A percentile compares a stretch with the other conserved stretches of the same genome.
Evolutionary conservation across 176 grass and related monocot species (phyloP).

Genomic region (Elymus sibiricus): DNA sequence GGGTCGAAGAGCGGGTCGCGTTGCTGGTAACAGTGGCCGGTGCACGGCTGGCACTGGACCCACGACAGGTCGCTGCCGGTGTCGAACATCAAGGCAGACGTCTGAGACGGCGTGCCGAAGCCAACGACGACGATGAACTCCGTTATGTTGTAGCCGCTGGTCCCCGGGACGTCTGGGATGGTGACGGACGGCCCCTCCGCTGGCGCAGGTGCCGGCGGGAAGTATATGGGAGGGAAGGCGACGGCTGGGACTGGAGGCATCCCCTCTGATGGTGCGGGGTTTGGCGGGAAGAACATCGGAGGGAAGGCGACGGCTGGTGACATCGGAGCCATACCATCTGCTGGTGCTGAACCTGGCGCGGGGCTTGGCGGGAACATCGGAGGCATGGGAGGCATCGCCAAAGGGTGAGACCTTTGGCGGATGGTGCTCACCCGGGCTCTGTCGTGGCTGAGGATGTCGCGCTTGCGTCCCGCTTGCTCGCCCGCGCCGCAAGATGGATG

Average conservation of each 20-base stretch:
- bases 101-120: constrained; percentile 49
- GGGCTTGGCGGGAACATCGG: not conserved
- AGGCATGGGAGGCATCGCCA: not conserved
- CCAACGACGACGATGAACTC: constrained; percentile 62
- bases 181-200: not conserved
- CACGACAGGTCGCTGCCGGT: constrained; percentile 79
- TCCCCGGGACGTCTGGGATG: constrained; percentile 39
- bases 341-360: not conserved
- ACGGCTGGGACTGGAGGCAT: not conserved
- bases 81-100: constrained; percentile 41
- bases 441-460: constrained; percentile 12
- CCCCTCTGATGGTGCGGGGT: not conserved
- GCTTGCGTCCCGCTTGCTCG: not conserved
- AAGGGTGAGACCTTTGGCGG: not conserved
- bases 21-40: constrained; percentile 51
- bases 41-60: constrained; percentile 76
- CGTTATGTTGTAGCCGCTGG: constrained; percentile 4
- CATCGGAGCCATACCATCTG: not conserved
- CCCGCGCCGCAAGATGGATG: not conserved
- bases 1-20: constrained; percentile 64
- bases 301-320: not conserved
- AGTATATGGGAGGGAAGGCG: not conserved
- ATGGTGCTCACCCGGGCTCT: constrained; percentile 1
- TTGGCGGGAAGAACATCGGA: not conserved
- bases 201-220: not conserved